These are phyloP conservation scores for Saccharomycopsis babjevae DNA, from an alignment of 805 yeast genomes.

Conservation along the genomic window DNA sequence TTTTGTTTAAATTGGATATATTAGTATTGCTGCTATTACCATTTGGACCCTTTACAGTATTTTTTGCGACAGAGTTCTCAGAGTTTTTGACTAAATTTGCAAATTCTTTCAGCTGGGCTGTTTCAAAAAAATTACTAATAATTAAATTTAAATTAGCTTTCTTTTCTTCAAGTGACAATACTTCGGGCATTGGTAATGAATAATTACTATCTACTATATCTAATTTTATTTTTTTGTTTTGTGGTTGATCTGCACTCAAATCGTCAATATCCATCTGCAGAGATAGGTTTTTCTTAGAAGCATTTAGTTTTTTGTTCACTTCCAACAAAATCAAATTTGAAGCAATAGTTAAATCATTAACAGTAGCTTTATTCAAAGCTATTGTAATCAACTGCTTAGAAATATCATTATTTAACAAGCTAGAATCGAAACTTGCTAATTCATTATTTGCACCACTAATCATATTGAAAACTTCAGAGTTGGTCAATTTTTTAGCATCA, in stretches of 20 bases:
- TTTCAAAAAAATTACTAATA: conserved; percentile 46
- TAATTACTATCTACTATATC: conserved; percentile 33
- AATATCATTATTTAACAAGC: conserved; percentile 53
- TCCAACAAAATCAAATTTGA: conserved; percentile 43
- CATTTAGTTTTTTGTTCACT: conserved; percentile 19
- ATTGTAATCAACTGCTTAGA: conserved; percentile 55
- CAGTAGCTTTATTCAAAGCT: conserved; percentile 49
- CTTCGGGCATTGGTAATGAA: conserved; percentile 48
- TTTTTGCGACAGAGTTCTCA: conserved; percentile 18
- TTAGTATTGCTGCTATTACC: conserved; percentile 18
- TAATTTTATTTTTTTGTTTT: conserved; percentile 9
- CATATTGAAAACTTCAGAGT: conserved; percentile 57
- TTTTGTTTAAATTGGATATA: conserved; percentile 22
- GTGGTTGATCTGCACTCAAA: conserved; percentile 22
- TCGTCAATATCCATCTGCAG: neutral
- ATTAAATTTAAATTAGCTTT: conserved; percentile 46
- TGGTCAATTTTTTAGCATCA: conserved; percentile 31
- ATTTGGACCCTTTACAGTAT: conserved; percentile 15
- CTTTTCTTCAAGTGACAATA: conserved; percentile 43
- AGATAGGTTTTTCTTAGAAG: conserved; percentile 19
- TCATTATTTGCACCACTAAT: conserved; percentile 46
- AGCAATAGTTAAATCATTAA: conserved; percentile 48
- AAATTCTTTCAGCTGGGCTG: conserved; percentile 28
- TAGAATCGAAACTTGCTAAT: conserved; percentile 58
- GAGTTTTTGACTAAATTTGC: conserved; percentile 8